Evolutionary conservation across 2,329 filamentous ascomycete species (phyloP), one percentile per base, ranked within the genome.

Genomic region (Esteya vermicola): DNA sequence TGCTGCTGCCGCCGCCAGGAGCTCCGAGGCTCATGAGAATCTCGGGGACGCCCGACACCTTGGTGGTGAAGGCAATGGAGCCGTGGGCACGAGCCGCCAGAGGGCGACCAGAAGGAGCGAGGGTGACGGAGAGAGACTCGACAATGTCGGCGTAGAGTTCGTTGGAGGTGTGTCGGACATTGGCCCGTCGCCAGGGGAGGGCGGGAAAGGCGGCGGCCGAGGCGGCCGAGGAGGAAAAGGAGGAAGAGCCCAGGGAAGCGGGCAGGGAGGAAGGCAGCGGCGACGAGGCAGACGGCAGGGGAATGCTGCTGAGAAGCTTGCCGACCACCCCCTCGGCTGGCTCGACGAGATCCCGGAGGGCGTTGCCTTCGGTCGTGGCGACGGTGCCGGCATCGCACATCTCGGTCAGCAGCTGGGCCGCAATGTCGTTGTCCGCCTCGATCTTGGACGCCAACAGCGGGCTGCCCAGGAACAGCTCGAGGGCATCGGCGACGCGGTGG

Each of bases 131-230:
- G 0, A 98, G 67, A 2, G 84, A 85, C 63, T 98, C 91, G 45
- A 98, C 77, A 12, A 98, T 77, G 56, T 98, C 91, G 42, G 94
- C 89, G 57, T 96, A 96, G 49, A 98, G 70, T 59, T 98, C 91
- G 59, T 96, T 98, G 41, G 84, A 93, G 4, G 89, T 96, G 58
- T 98, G 91, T 14, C 88, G 74, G 39, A 98, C 91, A 52, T 94
- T 94, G 30, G 85, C 77, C 45, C 86, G 72, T 45, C 91, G 75
- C 91, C 91, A 98, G 2, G 88, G 88, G 31, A 96, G 52, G 8
- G 74, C 67, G 1, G 72, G 67, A 1, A 43, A 37, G 1, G 64
- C 64, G 48, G 40, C 48, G 13, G 62, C 45, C 8, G 70, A 52
- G 8, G 63, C 60, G 1, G 50, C 57, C 1, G 64, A 51, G 12